These are phyloP conservation scores for Cryptococcus sp. DNA, from an alignment of 1,284 basidiomycete genomes.

Conservation along the genomic window DNA sequence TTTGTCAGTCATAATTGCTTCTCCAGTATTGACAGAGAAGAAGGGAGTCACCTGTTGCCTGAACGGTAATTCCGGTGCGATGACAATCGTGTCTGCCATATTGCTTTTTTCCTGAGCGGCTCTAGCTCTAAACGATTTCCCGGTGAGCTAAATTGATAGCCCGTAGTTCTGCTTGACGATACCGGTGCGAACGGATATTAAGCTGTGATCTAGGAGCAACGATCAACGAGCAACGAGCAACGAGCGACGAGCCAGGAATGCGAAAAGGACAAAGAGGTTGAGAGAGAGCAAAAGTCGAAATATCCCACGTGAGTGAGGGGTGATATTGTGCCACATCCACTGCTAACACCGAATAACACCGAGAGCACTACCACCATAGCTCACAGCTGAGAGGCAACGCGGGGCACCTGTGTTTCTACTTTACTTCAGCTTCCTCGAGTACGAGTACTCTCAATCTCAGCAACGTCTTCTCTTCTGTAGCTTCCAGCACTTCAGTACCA, in stretches of 20 bases:
- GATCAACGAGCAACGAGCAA: too few relatives aligned
- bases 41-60: conserved; percentile 68
- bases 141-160: not conserved
- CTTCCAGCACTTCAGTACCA: not conserved
- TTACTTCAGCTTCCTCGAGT: not conserved
- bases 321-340: conserved; percentile 11
- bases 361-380: not conserved
- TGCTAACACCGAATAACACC: not conserved
- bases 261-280: not conserved
- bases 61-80: conserved; percentile 85
- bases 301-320: not conserved
- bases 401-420: not conserved
- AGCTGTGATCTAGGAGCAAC: not conserved
- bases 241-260: not conserved
- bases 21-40: not conserved
- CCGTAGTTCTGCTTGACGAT: conserved; percentile 4
- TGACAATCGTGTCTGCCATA: conserved; percentile 72
- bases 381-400: not conserved
- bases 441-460: not conserved
- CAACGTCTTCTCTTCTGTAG: too few relatives aligned
- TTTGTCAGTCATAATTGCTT: not conserved
- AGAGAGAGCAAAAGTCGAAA: conserved; percentile 13
- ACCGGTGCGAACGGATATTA: not conserved
- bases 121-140: not conserved
- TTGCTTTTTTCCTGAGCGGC: conserved; percentile 9